phyloP scores from a whole-genome alignment of 2,329 filamentous ascomycete genomes.

The Paecilomyces fulvus region DNA sequence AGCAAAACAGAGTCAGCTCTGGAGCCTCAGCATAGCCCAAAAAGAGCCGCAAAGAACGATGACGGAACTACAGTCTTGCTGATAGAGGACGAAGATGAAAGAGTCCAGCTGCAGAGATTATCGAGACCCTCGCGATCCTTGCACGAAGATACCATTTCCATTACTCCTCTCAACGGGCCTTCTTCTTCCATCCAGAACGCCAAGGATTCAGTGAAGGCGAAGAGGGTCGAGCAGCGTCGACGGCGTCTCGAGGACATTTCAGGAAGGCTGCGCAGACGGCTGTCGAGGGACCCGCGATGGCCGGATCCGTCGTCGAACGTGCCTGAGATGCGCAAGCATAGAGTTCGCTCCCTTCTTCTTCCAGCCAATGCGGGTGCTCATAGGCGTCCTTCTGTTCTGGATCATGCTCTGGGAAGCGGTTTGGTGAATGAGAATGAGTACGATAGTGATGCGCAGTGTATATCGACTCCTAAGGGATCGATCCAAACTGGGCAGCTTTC shows the following conservation, averaged over 20 bases:
- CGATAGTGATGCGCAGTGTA: slow-evolving; percentile 34
- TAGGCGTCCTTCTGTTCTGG: slow-evolving; percentile 6
- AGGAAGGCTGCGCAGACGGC: slow-evolving; percentile 20
- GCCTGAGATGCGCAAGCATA: slow-evolving; percentile 6
- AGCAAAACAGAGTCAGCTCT: not conserved
- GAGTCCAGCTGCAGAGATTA: not conserved
- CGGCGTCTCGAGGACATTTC: not conserved
- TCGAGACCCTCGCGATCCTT: not conserved
- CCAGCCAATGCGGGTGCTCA: slow-evolving; percentile 9
- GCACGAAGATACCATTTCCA: not conserved
- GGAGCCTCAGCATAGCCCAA: not conserved
- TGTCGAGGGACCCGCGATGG: slow-evolving; percentile 23
- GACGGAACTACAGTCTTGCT: not conserved
- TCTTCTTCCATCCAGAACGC: not conserved
- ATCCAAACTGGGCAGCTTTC: slow-evolving; percentile 7
- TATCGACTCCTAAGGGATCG: slow-evolving; percentile 24
- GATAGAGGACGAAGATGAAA: not conserved
- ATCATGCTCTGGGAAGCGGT: slow-evolving; percentile 21
- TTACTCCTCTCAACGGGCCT: not conserved
- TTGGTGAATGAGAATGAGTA: slow-evolving; percentile 31
- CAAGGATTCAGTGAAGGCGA: not conserved
- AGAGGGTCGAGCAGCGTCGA: not conserved
- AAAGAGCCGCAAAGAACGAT: not conserved
- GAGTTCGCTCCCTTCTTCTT: slow-evolving; percentile 7
- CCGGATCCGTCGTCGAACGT: slow-evolving; percentile 7